Conservation (phyloP, 768 basidiomycete genomes). For the Amanita brunnescens region DNA sequence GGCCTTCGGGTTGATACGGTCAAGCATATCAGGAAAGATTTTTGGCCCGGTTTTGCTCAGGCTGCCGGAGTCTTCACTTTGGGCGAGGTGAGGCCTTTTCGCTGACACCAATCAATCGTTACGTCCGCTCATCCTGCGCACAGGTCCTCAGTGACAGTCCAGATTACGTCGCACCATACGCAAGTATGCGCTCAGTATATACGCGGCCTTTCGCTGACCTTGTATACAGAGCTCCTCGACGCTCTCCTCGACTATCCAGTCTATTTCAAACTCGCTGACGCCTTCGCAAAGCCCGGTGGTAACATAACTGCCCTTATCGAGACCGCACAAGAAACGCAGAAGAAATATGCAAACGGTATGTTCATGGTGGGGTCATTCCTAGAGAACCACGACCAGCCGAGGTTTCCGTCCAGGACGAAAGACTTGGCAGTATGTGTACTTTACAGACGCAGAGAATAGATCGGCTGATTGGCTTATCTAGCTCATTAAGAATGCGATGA, state of each 20-base stretch:
- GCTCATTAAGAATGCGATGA: slow-evolving; percentile 46
- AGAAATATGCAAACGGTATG: slow-evolving; percentile 29
- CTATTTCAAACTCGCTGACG: slow-evolving; percentile 39
- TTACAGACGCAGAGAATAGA: too few species aligned
- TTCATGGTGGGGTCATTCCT: slow-evolving; percentile 53
- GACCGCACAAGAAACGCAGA: slow-evolving; percentile 28
- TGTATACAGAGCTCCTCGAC: slow-evolving; percentile 35
- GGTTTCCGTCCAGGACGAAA: slow-evolving; percentile 44
- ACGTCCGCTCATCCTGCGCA: not conserved
- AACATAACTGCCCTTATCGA: slow-evolving; percentile 33
- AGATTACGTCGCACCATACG: slow-evolving; percentile 32
- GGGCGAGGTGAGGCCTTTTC: slow-evolving; percentile 45
- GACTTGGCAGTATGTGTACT: slow-evolving; percentile 30
- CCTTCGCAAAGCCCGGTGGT: slow-evolving; percentile 44
- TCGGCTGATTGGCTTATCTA: not conserved
- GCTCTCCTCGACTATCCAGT: slow-evolving; percentile 55
- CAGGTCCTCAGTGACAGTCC: slow-evolving; percentile 17
- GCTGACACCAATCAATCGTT: not conserved
- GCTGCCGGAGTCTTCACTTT: slow-evolving; percentile 64
- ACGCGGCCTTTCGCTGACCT: not conserved
- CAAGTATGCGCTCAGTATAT: slow-evolving; percentile 12
- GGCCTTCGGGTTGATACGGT: slow-evolving; percentile 63
- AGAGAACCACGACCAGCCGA: slow-evolving; percentile 62
- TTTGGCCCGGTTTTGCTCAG: slow-evolving; percentile 58
- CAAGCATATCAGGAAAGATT: slow-evolving; percentile 52